phyloP scores from a whole-genome alignment of 2,329 filamentous ascomycete genomes.

The Penicillium sp. region DNA sequence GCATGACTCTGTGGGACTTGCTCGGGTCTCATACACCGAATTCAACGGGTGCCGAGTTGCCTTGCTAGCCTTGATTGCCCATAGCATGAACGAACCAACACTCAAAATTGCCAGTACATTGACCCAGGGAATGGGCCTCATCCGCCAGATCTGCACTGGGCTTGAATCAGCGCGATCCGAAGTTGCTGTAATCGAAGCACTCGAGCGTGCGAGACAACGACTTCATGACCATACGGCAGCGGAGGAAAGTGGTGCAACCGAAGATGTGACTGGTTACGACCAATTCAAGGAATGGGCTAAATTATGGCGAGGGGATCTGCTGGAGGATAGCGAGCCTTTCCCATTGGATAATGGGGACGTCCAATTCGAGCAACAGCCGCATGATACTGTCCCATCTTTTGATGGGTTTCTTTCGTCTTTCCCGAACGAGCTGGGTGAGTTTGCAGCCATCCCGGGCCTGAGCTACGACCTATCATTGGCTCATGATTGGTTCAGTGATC shows the following conservation, averaged over 20 bases:
- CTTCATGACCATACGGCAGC: constrained; percentile 31
- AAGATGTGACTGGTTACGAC: constrained; percentile 45
- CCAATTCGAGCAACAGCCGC: neutral
- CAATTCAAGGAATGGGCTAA: constrained; percentile 50
- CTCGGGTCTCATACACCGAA: constrained; percentile 53
- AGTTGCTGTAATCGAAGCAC: constrained; percentile 49
- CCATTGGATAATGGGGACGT: neutral
- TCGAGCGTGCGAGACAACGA: constrained; percentile 45
- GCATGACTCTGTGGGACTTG: constrained; percentile 48
- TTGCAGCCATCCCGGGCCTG: constrained; percentile 10
- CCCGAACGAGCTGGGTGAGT: constrained; percentile 13
- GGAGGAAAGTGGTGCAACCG: constrained; percentile 21
- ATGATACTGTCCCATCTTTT: constrained; percentile 9
- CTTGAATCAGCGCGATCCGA: constrained; percentile 50
- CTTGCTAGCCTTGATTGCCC: constrained; percentile 44
- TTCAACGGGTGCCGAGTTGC: constrained; percentile 54
- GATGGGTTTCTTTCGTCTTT: constrained; percentile 23
- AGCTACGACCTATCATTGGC: neutral
- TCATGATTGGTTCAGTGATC: neutral
- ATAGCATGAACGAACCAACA: constrained; percentile 27
- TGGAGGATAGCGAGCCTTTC: constrained; percentile 7
- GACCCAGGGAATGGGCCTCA: constrained; percentile 47
- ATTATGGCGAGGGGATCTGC: constrained; percentile 34
- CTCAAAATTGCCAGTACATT: constrained; percentile 39
- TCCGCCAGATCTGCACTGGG: constrained; percentile 50